A percentile compares a stretch with the other conserved stretches of the same genome.
phyloP scores from a whole-genome alignment of 805 yeast species.

The Cyberlindnera mycetangii region DNA sequence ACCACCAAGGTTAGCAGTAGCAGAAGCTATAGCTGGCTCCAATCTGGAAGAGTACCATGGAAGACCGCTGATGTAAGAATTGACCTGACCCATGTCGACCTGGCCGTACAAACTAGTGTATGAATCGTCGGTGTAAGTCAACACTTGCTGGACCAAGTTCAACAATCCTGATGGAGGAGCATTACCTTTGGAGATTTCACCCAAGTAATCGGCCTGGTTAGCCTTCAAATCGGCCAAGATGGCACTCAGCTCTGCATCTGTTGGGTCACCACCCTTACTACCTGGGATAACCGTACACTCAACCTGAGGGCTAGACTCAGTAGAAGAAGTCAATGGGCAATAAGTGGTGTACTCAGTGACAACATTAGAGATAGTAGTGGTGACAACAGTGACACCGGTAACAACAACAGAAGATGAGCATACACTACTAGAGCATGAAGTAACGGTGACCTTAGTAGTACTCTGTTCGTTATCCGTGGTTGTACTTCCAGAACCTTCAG shows the following conservation, averaged over 20 bases:
- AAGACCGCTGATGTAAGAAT: constrained; percentile 26
- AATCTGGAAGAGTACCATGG: constrained; percentile 28
- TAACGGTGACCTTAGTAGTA: neutral
- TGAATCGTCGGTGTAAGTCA: constrained; percentile 18
- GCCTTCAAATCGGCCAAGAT: constrained; percentile 14
- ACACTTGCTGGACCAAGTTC: constrained; percentile 23
- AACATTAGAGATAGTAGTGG: neutral
- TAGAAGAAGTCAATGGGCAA: neutral
- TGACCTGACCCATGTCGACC: constrained; percentile 9
- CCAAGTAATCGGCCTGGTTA: constrained; percentile 17
- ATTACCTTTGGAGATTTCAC: constrained; percentile 17
- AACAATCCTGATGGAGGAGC: constrained; percentile 28
- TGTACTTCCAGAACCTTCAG: neutral
- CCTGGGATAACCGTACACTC: neutral
- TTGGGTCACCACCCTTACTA: neutral
- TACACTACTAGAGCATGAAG: neutral
- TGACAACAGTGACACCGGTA: neutral
- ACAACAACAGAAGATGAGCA: neutral
- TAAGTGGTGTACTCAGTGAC: neutral
- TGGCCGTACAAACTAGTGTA: neutral
- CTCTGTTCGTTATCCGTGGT: neutral
- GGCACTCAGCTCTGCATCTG: constrained; percentile 1
- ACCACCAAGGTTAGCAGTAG: neutral
- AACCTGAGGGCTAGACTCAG: neutral
- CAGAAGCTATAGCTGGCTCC: neutral